Evolutionary conservation across 1,284 basidiomycete species (phyloP).

Genomic region (Xanthoconium separans): DNA sequence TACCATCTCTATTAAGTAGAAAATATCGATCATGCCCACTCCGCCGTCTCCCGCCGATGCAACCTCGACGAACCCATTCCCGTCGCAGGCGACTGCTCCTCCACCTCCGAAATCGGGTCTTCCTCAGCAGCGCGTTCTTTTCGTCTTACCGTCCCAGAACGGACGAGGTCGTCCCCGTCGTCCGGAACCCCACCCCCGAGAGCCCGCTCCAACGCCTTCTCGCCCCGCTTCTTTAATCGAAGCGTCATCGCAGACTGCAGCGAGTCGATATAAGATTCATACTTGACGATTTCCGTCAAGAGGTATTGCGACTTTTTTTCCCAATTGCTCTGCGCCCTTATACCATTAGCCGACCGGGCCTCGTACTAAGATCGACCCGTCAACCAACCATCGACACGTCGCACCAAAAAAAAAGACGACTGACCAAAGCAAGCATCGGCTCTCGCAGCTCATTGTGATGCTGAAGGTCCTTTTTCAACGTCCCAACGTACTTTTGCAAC

Average conservation of each 20-base stretch:
- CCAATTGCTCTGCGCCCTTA: conserved; percentile 88
- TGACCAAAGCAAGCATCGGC: conserved; percentile 81
- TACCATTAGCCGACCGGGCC: conserved; percentile 68
- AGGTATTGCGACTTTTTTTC: conserved; percentile 88
- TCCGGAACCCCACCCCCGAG: conserved; percentile 46
- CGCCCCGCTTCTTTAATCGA: conserved; percentile 81
- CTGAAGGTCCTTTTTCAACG: conserved; percentile 77
- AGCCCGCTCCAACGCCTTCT: conserved; percentile 80
- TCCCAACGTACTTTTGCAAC: conserved; percentile 74
- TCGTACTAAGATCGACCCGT: conserved; percentile 58
- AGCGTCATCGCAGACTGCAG: conserved; percentile 78
- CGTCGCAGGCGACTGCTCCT: conserved; percentile 17
- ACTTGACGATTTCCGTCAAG: conserved; percentile 91
- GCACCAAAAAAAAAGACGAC: conserved; percentile 23
- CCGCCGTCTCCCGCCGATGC: conserved; percentile 50
- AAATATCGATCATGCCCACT: conserved; percentile 27
- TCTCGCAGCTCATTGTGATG: conserved; percentile 82
- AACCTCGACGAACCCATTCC: conserved; percentile 17
- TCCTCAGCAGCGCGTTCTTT: conserved; percentile 46
- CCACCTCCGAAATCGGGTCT: conserved; percentile 38
- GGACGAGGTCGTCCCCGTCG: conserved; percentile 43
- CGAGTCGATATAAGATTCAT: conserved; percentile 92
- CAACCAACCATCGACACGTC: not conserved
- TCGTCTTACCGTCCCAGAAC: conserved; percentile 43
- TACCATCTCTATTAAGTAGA: not conserved